Conservation (phyloP, 768 basidiomycete genomes). For the Pisolithus sp. region DNA sequence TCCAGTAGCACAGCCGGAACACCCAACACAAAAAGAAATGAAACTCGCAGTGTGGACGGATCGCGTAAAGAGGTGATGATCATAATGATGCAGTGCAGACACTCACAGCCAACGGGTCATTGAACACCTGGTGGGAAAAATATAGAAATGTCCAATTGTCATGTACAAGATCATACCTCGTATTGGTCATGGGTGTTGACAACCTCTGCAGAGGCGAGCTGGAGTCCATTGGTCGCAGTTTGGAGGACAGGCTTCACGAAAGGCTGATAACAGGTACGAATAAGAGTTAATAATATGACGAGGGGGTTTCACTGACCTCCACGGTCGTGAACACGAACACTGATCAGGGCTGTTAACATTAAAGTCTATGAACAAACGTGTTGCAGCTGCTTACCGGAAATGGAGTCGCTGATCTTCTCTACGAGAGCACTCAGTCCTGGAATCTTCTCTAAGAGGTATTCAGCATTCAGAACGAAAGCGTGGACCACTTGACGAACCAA, state of each 20-base stretch:
- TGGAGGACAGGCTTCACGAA: slow-evolving; percentile 76
- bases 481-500: slow-evolving; percentile 38
- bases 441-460: slow-evolving; percentile 55
- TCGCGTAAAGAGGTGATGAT: neutral
- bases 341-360: slow-evolving; percentile 18
- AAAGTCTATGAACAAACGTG: neutral
- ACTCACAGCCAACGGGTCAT: slow-evolving; percentile 70
- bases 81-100: slow-evolving; percentile 10
- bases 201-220: slow-evolving; percentile 64
- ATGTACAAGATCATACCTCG: slow-evolving; percentile 34
- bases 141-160: neutral
- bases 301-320: slow-evolving; percentile 42
- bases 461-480: neutral
- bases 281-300: neutral
- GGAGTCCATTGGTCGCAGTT: slow-evolving; percentile 58
- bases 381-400: slow-evolving; percentile 41
- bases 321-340: slow-evolving; percentile 83
- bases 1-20: neutral
- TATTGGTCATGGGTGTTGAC: slow-evolving; percentile 79
- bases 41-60: neutral
- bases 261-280: slow-evolving; percentile 39
- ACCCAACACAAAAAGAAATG: neutral
- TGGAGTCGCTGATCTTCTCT: slow-evolving; percentile 73
- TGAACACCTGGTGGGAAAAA: slow-evolving; percentile 47
- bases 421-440: slow-evolving; percentile 70